Conservation (phyloP, 768 basidiomycete species). For the Antrodiella citrinella region DNA sequence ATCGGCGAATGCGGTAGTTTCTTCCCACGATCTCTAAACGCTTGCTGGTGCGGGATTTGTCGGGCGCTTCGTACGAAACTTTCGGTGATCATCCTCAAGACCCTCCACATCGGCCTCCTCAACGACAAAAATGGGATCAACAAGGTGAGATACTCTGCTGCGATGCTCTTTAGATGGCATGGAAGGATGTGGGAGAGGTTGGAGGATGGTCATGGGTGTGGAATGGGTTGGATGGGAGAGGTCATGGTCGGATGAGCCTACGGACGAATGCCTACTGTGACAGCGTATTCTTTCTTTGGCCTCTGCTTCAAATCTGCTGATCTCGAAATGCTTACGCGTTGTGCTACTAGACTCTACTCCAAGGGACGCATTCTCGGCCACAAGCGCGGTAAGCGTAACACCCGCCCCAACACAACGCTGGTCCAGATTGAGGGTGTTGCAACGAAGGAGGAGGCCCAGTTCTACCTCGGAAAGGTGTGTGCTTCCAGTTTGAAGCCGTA, state of each 20-base stretch:
- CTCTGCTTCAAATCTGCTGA: neutral
- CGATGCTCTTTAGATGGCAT: slow-evolving; percentile 4
- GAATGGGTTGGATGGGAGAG: slow-evolving; percentile 39
- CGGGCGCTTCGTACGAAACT: neutral
- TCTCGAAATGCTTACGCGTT: slow-evolving; percentile 11
- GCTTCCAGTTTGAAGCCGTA: too few relatives aligned
- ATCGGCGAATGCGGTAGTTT: neutral
- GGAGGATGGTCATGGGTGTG: slow-evolving; percentile 8
- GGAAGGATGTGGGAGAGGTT: slow-evolving; percentile 14
- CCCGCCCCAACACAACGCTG: slow-evolving; percentile 91
- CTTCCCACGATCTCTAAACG: neutral
- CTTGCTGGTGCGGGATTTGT: neutral
- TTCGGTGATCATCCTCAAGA: slow-evolving; percentile 18
- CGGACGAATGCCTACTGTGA: neutral
- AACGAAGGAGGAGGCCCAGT: slow-evolving; percentile 88
- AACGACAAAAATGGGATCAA: slow-evolving; percentile 65
- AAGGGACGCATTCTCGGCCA: slow-evolving; percentile 97
- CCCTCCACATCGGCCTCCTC: slow-evolving; percentile 21
- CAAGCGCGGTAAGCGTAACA: slow-evolving; percentile 98
- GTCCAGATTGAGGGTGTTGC: slow-evolving; percentile 96
- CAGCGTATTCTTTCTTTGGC: slow-evolving; percentile 3
- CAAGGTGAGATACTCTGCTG: slow-evolving; percentile 49
- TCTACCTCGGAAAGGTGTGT: slow-evolving; percentile 96
- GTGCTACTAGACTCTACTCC: slow-evolving; percentile 69
- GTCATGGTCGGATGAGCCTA: slow-evolving; percentile 8